Percentiles rank a stretch among this genome's conserved stretches.
phyloP scores from a whole-genome alignment of 768 basidiomycete genomes.

The Agrocybe pediades region DNA sequence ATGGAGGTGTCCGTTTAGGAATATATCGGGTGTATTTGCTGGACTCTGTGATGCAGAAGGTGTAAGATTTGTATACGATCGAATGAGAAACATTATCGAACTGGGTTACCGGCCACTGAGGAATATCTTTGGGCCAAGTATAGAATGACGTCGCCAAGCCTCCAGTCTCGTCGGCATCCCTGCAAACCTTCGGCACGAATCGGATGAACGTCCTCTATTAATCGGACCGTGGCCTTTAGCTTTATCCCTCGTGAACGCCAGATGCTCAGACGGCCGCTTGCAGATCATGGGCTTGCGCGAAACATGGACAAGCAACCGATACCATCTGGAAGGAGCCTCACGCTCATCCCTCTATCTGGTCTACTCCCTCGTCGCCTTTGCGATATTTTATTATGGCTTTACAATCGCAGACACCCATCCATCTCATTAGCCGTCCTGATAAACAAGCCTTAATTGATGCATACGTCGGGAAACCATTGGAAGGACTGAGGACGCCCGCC shows the following conservation, averaged over 20 bases:
- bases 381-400: slow-evolving; percentile 16
- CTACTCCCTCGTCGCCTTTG: background rate
- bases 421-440: slow-evolving; percentile 30
- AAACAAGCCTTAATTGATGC: slow-evolving; percentile 52
- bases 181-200: no score
- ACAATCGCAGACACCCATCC: slow-evolving; percentile 26
- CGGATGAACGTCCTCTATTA: no score
- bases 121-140: no score
- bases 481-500: slow-evolving; percentile 72
- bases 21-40: background rate
- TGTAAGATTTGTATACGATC: background rate
- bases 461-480: slow-evolving; percentile 60
- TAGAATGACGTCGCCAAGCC: no score
- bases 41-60: no score
- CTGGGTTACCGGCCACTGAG: no score
- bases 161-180: no score
- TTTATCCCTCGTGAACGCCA: no score
- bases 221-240: no score
- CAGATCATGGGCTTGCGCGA: background rate
- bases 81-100: background rate
- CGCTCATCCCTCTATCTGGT: background rate
- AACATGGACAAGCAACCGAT: slow-evolving; percentile 15
- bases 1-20: background rate
- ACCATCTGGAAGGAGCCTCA: background rate
- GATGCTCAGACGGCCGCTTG: no score